Conservation (phyloP, 2,329 filamentous ascomycete species). For the Fusarium ramigenum region DNA sequence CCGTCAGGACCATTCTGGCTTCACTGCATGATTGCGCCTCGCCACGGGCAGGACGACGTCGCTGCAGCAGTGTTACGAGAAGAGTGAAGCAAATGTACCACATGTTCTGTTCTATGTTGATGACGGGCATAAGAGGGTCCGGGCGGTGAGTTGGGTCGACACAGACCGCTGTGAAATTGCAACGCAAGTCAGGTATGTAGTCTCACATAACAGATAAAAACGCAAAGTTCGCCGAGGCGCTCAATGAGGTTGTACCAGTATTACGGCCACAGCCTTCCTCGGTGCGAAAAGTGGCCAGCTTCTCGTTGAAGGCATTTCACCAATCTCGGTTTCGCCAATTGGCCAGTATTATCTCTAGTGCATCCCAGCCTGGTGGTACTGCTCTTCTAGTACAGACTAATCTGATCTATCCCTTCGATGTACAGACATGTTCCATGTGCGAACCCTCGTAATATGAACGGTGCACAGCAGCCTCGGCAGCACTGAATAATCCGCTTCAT, state of each 20-base stretch:
- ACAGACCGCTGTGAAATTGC: slow-evolving; percentile 26
- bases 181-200: background rate
- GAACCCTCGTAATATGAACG: background rate
- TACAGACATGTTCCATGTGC: slow-evolving; percentile 29
- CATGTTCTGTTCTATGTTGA: background rate
- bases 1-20: slow-evolving; percentile 6
- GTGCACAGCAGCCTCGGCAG: slow-evolving; percentile 8
- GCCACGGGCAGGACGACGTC: slow-evolving; percentile 10
- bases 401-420: slow-evolving; percentile 28
- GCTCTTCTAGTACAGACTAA: slow-evolving; percentile 5
- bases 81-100: background rate
- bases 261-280: slow-evolving; percentile 14
- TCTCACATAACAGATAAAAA: slow-evolving; percentile 16
- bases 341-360: slow-evolving; percentile 21
- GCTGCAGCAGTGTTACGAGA: background rate
- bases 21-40: slow-evolving; percentile 11
- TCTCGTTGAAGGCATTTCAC: slow-evolving; percentile 20
- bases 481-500: background rate
- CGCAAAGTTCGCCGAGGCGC: slow-evolving; percentile 23
- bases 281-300: slow-evolving; percentile 6
- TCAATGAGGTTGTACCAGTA: slow-evolving; percentile 10
- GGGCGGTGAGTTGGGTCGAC: slow-evolving; percentile 13
- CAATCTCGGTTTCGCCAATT: slow-evolving; percentile 26
- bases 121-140: background rate
- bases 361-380: slow-evolving; percentile 34